A percentile compares a stretch with the other conserved stretches of the same genome.
Evolutionary conservation across 164 flowering plant species (phyloP).

Genomic region (Berberis vulgaris): DNA sequence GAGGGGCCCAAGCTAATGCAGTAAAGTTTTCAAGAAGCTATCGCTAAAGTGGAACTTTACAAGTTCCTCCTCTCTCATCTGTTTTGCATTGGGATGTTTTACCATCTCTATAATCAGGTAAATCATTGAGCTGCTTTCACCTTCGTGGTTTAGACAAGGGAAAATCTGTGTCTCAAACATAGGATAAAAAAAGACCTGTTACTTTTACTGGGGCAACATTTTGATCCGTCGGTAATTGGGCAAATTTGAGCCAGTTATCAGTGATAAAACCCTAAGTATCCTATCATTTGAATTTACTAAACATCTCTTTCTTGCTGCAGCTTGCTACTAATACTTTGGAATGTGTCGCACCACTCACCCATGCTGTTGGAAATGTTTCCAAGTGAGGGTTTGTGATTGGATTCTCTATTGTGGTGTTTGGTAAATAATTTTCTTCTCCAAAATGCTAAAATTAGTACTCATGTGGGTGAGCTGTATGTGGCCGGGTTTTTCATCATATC

Average conservation of each 20-base stretch:
- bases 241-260: too few relatives aligned
- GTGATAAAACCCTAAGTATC: too few relatives aligned
- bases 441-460: too few relatives aligned
- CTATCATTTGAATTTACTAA: background rate
- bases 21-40: conserved; percentile 51
- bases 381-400: conserved; percentile 61
- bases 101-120: conserved; percentile 65
- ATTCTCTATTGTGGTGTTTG: conserved; percentile 54
- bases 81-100: conserved; percentile 65
- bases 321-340: conserved; percentile 59
- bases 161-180: too few relatives aligned
- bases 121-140: background rate
- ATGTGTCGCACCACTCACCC: conserved; percentile 59
- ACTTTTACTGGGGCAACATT: too few relatives aligned
- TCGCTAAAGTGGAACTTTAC: conserved; percentile 46
- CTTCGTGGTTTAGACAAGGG: background rate
- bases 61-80: conserved; percentile 53
- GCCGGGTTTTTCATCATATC: too few relatives aligned
- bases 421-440: conserved; percentile 15
- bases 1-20: conserved; percentile 59
- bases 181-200: too few relatives aligned
- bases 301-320: conserved; percentile 15
- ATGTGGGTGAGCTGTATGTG: too few relatives aligned
- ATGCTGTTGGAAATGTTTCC: conserved; percentile 61
- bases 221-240: too few relatives aligned